These are phyloP conservation scores for Apiospora saccharicola DNA, from an alignment of 2,329 filamentous ascomycete species.

Conservation along the genomic window DNA sequence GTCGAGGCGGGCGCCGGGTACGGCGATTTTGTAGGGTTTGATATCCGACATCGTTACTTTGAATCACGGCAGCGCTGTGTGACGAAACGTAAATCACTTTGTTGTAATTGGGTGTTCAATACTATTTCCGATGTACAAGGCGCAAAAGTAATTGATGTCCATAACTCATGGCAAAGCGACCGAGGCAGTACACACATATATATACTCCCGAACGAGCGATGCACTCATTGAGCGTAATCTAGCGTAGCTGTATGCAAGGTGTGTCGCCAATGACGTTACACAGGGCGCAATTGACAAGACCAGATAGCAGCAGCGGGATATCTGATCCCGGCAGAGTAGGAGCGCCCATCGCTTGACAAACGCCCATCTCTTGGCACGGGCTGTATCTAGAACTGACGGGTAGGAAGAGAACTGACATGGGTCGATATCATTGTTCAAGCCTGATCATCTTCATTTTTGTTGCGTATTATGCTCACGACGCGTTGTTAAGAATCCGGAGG, in stretches of 20 bases:
- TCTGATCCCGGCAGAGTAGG: not conserved
- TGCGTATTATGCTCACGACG: not conserved
- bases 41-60: slow-evolving; percentile 39
- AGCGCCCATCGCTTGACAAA: not conserved
- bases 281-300: slow-evolving; percentile 12
- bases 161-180: too few species aligned
- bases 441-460: not conserved
- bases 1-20: slow-evolving; percentile 42
- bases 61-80: not conserved
- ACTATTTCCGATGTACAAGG: not conserved
- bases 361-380: not conserved
- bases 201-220: not conserved
- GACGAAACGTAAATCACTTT: not conserved
- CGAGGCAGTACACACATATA: not conserved
- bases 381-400: not conserved
- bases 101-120: not conserved
- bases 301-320: not conserved
- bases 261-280: not conserved
- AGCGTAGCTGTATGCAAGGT: slow-evolving; percentile 1
- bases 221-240: not conserved
- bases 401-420: not conserved
- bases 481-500: not conserved
- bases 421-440: not conserved
- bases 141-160: not conserved
- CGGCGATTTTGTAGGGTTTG: slow-evolving; percentile 44